phyloP scores from a whole-genome alignment of 1,284 basidiomycete species.

The Pterulicium gracile region DNA sequence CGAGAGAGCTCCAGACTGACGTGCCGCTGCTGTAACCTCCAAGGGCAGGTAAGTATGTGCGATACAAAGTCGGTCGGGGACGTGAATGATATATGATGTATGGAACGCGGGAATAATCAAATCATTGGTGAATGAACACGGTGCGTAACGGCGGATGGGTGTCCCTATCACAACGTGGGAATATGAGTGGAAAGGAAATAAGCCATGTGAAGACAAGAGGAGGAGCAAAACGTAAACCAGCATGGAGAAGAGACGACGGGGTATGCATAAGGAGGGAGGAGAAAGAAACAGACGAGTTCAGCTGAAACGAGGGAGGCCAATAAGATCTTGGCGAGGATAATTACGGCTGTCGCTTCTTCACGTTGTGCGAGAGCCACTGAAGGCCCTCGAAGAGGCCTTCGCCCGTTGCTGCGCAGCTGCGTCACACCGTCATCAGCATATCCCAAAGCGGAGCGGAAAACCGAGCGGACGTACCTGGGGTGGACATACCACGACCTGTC shows the following conservation, averaged over 20 bases:
- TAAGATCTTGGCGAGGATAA: slow-evolving; percentile 14
- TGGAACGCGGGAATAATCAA: too few relatives aligned
- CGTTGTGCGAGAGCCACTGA: slow-evolving; percentile 94
- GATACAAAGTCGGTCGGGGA: too few relatives aligned
- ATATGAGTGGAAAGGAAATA: background rate
- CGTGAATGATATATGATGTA: too few relatives aligned
- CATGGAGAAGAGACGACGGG: background rate
- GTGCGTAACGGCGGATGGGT: too few relatives aligned
- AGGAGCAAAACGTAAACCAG: background rate
- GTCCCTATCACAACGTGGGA: too few relatives aligned
- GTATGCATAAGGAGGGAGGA: background rate
- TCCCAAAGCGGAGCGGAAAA: slow-evolving; percentile 3
- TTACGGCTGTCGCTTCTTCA: slow-evolving; percentile 78
- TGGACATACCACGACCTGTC: slow-evolving; percentile 99
- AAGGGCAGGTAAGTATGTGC: too few relatives aligned
- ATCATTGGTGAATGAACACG: too few relatives aligned
- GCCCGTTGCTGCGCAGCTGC: slow-evolving; percentile 88
- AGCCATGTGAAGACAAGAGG: background rate
- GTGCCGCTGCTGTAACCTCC: too few relatives aligned
- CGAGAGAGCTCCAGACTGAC: too few relatives aligned
- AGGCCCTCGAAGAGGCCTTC: slow-evolving; percentile 94
- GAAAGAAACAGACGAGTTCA: background rate
- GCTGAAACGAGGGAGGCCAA: slow-evolving; percentile 4
- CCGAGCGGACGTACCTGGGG: slow-evolving; percentile 60
- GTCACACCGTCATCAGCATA: slow-evolving; percentile 2